A percentile compares a stretch with the other conserved stretches of the same genome.
Conservation (phyloP, 306 rosid genomes). For the Echinosophora koreensis region DNA sequence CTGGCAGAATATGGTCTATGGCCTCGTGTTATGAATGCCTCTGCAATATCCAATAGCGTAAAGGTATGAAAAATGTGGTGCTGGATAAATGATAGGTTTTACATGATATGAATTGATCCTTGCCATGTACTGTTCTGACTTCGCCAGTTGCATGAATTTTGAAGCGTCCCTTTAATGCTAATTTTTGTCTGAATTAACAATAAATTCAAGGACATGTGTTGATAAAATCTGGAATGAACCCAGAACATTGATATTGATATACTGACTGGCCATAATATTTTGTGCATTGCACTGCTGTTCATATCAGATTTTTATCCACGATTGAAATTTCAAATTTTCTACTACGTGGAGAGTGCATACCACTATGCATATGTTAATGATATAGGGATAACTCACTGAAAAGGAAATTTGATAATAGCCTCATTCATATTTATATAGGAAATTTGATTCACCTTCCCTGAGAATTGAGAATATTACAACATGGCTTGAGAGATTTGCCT, state of each 20-base stretch:
- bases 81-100: constrained; percentile 36
- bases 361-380: neutral
- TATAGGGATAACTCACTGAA: neutral
- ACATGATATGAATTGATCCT: constrained; percentile 21
- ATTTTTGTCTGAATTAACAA: constrained; percentile 8
- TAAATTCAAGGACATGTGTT: constrained; percentile 12
- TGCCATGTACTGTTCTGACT: constrained; percentile 28
- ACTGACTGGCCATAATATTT: neutral
- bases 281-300: neutral
- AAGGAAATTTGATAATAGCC: neutral
- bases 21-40: constrained; percentile 88
- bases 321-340: constrained; percentile 2
- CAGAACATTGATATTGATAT: neutral
- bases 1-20: constrained; percentile 80
- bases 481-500: too few relatives aligned
- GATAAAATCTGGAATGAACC: constrained; percentile 20
- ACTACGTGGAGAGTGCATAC: neutral
- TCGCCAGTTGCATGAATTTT: constrained; percentile 29
- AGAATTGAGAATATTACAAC: too few relatives aligned
- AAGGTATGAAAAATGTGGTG: constrained; percentile 64
- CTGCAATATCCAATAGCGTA: constrained; percentile 74
- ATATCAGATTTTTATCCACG: neutral
- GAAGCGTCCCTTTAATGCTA: constrained; percentile 35
- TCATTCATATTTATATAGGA: neutral
- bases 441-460: neutral